phyloP scores from a whole-genome alignment of 306 rosid genomes.

The Glycine soja region DNA sequence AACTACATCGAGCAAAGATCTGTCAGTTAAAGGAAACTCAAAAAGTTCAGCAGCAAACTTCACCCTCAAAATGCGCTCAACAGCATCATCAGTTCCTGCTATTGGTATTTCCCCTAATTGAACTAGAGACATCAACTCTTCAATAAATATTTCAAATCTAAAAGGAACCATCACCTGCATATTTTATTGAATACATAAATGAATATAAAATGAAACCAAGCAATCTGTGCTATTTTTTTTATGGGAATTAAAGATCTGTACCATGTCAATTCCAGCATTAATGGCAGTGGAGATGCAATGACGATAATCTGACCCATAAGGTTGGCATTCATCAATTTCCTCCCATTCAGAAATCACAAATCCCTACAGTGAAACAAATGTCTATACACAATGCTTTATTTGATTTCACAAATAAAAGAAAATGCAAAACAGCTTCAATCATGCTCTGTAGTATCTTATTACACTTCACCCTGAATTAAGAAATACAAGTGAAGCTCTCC shows the following conservation, averaged over 20 bases:
- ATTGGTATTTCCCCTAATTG: constrained; percentile 68
- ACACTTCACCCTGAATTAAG: background rate
- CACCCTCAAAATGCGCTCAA: constrained; percentile 79
- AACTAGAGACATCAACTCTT: constrained; percentile 61
- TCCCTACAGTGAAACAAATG: constrained; percentile 60
- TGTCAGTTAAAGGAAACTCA: constrained; percentile 67
- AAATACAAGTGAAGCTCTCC: background rate
- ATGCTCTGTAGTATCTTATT: constrained; percentile 6
- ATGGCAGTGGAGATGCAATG: constrained; percentile 65
- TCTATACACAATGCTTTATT: constrained; percentile 4
- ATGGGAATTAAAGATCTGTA: constrained; percentile 44
- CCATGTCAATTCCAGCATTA: constrained; percentile 89
- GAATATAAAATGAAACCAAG: constrained; percentile 2
- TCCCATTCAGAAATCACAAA: constrained; percentile 87
- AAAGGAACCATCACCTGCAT: constrained; percentile 83
- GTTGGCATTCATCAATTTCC: constrained; percentile 65
- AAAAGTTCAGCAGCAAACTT: constrained; percentile 78
- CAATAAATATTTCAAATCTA: constrained; percentile 58
- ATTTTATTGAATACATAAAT: constrained; percentile 10
- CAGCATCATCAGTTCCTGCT: constrained; percentile 77
- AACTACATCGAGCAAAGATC: constrained; percentile 67
- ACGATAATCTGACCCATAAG: constrained; percentile 65
- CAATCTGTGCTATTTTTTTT: background rate
- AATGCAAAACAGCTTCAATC: constrained; percentile 11
- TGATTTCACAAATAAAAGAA: constrained; percentile 30